Base-by-base conservation (phyloP, 345 rosid genomes). In the Streptanthus diversifolius region DNA sequence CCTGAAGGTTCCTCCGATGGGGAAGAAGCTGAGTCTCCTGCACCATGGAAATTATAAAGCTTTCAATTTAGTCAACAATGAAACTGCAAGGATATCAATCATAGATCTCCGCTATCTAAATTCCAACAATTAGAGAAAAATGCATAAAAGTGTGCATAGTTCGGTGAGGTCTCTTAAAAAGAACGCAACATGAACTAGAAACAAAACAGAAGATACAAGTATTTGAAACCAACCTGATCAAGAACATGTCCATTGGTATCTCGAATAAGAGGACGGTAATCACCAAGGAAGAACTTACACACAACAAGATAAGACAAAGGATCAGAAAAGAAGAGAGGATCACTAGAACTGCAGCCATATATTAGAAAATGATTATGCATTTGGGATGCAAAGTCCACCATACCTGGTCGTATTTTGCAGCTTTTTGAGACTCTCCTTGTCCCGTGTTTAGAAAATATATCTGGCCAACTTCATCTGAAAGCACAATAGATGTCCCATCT, bases 401-500 rank as follows among this genome's bases (percentile, higher is more conserved):
- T 79, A 95, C 99, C 99, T 95, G 99, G 75, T 95, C 96, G 74
- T 91, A 91, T 75, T 91, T 88, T 71, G 98, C 95, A 82, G 86
- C 95, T 77, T 86, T 87, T 69, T 90, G 98, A 62, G 95, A 87
- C 82, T 95, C 97, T 11, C 99, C 99, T 86, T 95, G 95, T 77
- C 98, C 99, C 47, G 98, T 95, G 83, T 82, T 95, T 72, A 95
- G 82, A 57, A 91, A 83, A 82, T 95, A 82, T 79, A 95, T 84
- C 80, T 95, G 99, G 73, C 99, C 99, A 84, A 95, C 97, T 79
- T 95, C 99, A 88, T 95, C 98, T 43, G 99, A 91, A 79, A 95
- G 96, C 80, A 95, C 90, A 73, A 95, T 90, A 39, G 98, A 95
- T 33, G 99, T 95, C 66, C 99, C 99, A 77, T 95, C 99, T 89